Evolutionary conservation across 2,329 filamentous ascomycete genomes (phyloP).

Genomic region (Trichoderma endophyticum): DNA sequence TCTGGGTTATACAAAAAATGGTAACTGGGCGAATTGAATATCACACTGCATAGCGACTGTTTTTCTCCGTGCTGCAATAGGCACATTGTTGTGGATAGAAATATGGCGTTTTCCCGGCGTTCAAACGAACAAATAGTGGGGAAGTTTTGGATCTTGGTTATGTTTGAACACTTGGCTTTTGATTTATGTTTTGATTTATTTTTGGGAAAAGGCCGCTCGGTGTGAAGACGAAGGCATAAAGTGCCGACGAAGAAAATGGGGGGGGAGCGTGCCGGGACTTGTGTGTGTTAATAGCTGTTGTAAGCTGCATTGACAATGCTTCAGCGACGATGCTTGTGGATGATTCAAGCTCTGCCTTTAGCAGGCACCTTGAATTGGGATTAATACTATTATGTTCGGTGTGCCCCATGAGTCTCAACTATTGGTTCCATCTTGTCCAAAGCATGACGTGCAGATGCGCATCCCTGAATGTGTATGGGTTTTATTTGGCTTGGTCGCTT

Average conservation of each 20-base stretch:
- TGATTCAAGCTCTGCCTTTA: conserved; percentile 5
- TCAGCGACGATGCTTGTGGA: background rate
- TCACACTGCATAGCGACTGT: conserved; percentile 56
- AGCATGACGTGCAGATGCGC: background rate
- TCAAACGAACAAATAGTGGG: conserved; percentile 15
- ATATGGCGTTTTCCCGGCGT: conserved; percentile 15
- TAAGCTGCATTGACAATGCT: background rate
- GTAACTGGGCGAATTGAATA: conserved; percentile 37
- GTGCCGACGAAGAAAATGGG: background rate
- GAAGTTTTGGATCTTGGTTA: conserved; percentile 10
- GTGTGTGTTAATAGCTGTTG: conserved; percentile 8
- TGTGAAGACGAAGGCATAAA: background rate
- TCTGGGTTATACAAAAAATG: conserved; percentile 25
- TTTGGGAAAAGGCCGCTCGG: background rate
- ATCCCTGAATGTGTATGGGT: background rate
- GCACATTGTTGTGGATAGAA: conserved; percentile 18
- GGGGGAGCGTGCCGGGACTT: background rate
- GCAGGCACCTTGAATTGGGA: conserved; percentile 1
- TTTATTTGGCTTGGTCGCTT: background rate
- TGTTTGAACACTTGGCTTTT: background rate
- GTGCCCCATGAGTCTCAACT: background rate
- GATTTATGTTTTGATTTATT: background rate
- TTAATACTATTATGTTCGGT: conserved; percentile 14
- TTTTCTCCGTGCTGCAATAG: conserved; percentile 27
- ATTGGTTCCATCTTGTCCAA: background rate